A percentile compares a stretch with the other conserved stretches of the same genome.
These are phyloP conservation scores for Sphaerulina populicola DNA, from an alignment of 2,329 filamentous ascomycete species.

Conservation along the genomic window DNA sequence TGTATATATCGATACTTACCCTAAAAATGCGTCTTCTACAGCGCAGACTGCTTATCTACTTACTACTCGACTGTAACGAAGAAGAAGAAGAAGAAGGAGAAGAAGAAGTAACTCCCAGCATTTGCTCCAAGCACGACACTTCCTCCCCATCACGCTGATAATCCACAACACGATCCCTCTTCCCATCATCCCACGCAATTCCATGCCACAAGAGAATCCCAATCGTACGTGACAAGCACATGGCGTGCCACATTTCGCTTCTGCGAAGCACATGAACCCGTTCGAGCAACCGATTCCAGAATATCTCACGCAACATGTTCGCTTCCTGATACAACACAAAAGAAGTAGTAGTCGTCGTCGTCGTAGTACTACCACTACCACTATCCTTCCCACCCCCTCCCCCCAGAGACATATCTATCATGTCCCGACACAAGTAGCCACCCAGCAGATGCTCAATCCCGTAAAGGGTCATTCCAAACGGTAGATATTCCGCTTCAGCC, in stretches of 20 bases:
- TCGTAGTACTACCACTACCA: no score
- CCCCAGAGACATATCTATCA: no score
- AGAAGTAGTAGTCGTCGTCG: no score
- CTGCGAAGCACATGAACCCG: slow-evolving; percentile 34
- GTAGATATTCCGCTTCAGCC: slow-evolving; percentile 55
- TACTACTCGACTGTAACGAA: no score
- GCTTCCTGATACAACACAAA: slow-evolving; percentile 42
- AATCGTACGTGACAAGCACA: slow-evolving; percentile 43
- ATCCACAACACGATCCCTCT: slow-evolving; percentile 51
- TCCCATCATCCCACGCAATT: slow-evolving; percentile 46
- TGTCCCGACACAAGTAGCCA: slow-evolving; percentile 26
- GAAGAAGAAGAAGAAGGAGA: no score
- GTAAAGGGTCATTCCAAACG: slow-evolving; percentile 53
- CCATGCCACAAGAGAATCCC: slow-evolving; percentile 57
- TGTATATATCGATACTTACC: not conserved
- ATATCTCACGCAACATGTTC: slow-evolving; percentile 38
- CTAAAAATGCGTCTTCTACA: not conserved
- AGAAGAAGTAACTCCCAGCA: slow-evolving; percentile 21
- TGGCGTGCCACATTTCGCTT: slow-evolving; percentile 27
- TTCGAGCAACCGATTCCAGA: slow-evolving; percentile 43
- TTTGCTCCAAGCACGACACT: slow-evolving; percentile 45
- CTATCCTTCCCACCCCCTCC: not conserved
- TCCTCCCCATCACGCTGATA: slow-evolving; percentile 47
- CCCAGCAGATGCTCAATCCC: slow-evolving; percentile 55
- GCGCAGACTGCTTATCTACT: not conserved